These are phyloP conservation scores for Candida parachauliodes DNA, from an alignment of 805 yeast species.

Conservation along the genomic window DNA sequence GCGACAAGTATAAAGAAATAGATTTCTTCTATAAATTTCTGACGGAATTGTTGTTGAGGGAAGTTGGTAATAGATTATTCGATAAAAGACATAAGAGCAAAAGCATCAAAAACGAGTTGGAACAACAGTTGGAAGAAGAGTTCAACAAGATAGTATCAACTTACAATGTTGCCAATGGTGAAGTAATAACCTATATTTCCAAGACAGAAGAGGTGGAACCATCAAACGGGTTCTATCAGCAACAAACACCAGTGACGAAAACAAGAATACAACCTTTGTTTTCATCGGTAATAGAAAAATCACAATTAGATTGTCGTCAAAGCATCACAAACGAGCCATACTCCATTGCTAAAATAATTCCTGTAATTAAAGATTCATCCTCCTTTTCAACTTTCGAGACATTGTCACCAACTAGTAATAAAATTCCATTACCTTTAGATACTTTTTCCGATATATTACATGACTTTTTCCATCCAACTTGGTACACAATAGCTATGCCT, in stretches of 20 bases:
- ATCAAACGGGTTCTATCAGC: slow-evolving; percentile 7
- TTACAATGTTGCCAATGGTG: slow-evolving; percentile 54
- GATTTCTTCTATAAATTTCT: slow-evolving; percentile 64
- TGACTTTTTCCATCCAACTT: slow-evolving; percentile 41
- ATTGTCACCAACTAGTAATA: slow-evolving; percentile 26
- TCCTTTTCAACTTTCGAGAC: slow-evolving; percentile 25
- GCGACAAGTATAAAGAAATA: slow-evolving; percentile 45
- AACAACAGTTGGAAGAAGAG: slow-evolving; percentile 49
- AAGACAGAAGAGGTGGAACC: slow-evolving; percentile 29
- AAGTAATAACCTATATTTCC: slow-evolving; percentile 44
- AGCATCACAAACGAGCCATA: slow-evolving; percentile 66
- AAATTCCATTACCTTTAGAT: slow-evolving; percentile 29
- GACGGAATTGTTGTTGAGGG: slow-evolving; percentile 61
- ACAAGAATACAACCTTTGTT: slow-evolving; percentile 73
- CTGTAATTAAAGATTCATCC: slow-evolving; percentile 29
- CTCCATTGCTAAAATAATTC: slow-evolving; percentile 63
- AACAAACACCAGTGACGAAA: slow-evolving; percentile 26
- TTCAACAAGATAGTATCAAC: slow-evolving; percentile 56
- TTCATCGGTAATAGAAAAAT: slow-evolving; percentile 65
- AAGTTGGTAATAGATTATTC: slow-evolving; percentile 28
- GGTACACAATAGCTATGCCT: slow-evolving; percentile 43
- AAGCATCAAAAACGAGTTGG: slow-evolving; percentile 31
- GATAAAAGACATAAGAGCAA: slow-evolving; percentile 8
- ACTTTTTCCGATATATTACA: slow-evolving; percentile 34
- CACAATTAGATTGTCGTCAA: slow-evolving; percentile 72